phyloP scores from a whole-genome alignment of 352 stramenopile genomes.

The Pythium vanterpoolii region DNA sequence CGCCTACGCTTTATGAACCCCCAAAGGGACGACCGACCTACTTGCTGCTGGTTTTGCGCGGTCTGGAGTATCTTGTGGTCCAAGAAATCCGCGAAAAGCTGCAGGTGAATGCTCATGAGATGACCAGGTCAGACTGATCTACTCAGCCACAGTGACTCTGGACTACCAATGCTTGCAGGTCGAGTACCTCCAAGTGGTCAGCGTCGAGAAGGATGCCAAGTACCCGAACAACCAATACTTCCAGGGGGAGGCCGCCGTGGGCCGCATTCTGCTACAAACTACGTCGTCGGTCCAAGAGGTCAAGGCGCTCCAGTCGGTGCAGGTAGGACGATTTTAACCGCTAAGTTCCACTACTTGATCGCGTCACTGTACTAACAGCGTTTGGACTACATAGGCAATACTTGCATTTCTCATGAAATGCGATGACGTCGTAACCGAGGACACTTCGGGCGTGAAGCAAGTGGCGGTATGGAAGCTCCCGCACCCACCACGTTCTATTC shows the following conservation, averaged over 20 bases:
- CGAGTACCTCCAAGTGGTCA: constrained; percentile 59
- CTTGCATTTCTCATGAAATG: constrained; percentile 57
- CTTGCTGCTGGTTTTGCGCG: constrained; percentile 73
- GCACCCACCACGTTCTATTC: not conserved
- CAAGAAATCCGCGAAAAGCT: constrained; percentile 70
- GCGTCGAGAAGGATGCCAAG: constrained; percentile 50
- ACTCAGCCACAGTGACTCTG: not conserved
- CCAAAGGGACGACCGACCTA: constrained; percentile 36
- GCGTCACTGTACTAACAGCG: not conserved
- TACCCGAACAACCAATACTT: constrained; percentile 61
- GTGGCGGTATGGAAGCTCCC: constrained; percentile 42
- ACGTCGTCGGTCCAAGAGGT: constrained; percentile 46
- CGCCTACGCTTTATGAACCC: not conserved
- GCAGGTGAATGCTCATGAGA: constrained; percentile 26
- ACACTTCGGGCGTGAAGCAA: constrained; percentile 42
- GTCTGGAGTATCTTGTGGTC: constrained; percentile 64
- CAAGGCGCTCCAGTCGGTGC: constrained; percentile 50
- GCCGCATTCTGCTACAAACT: constrained; percentile 60
- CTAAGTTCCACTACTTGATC: not conserved
- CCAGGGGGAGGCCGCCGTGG: constrained; percentile 69
- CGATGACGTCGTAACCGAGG: constrained; percentile 55
- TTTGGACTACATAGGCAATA: constrained; percentile 27
- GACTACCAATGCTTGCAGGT: constrained; percentile 28
- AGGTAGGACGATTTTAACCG: constrained; percentile 14
- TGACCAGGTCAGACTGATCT: not conserved